Evolutionary conservation across 139 green algal genomes (phyloP).

Genomic region (Chlamydomonas asymmetrica): DNA sequence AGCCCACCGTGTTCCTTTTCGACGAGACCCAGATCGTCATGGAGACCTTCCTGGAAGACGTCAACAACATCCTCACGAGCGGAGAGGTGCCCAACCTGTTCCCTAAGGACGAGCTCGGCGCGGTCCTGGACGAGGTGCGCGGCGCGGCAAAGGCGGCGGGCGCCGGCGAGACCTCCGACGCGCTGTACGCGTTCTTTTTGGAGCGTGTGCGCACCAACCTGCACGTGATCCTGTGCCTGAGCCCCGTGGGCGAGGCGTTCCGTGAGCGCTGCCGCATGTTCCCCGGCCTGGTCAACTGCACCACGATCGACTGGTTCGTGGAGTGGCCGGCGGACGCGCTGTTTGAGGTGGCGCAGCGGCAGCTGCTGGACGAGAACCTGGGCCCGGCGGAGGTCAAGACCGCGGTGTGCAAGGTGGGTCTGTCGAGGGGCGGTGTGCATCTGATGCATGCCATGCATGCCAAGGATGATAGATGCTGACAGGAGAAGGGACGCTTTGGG

Average conservation of each 20-base stretch:
- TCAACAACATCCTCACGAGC: slow-evolving; percentile 84
- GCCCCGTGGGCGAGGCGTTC: slow-evolving; percentile 76
- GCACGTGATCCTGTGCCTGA: slow-evolving; percentile 81
- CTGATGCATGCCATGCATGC: no score
- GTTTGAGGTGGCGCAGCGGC: slow-evolving; percentile 67
- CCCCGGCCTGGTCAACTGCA: slow-evolving; percentile 85
- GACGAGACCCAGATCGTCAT: slow-evolving; percentile 81
- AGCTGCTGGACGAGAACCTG: slow-evolving; percentile 58
- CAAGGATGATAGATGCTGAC: no score
- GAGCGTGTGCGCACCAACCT: slow-evolving; percentile 78
- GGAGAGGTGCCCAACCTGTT: slow-evolving; percentile 80
- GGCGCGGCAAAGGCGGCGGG: slow-evolving; percentile 58
- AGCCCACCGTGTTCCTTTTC: slow-evolving; percentile 80
- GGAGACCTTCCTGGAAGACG: slow-evolving; percentile 84
- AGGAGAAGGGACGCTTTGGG: no score
- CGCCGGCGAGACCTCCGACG: slow-evolving; percentile 62
- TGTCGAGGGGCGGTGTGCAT: no score
- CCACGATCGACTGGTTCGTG: slow-evolving; percentile 88
- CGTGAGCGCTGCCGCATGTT: slow-evolving; percentile 78
- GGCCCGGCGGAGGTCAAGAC: slow-evolving; percentile 59
- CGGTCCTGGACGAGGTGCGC: slow-evolving; percentile 76
- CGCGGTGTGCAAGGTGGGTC: slow-evolving; percentile 62
- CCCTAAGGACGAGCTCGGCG: slow-evolving; percentile 72
- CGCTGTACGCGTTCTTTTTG: slow-evolving; percentile 77
- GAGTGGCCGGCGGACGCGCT: slow-evolving; percentile 81